Evolutionary conservation across 495 filamentous ascomycete species (phyloP).

Genomic region (Cryomyces minteri): DNA sequence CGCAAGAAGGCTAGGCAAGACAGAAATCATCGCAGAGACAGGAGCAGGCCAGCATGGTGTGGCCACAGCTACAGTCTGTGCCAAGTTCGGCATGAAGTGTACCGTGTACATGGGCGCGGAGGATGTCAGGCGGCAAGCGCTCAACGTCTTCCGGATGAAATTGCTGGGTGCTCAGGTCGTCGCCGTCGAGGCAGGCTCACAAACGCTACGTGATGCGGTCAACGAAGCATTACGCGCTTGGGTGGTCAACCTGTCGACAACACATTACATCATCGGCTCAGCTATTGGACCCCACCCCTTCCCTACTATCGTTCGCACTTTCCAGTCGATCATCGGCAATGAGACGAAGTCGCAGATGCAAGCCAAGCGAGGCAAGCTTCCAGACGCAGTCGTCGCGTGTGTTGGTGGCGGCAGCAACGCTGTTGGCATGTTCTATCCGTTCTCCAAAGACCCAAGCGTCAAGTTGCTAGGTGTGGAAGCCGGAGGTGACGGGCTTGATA

Average conservation of each 20-base stretch:
- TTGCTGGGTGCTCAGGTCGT: conserved; percentile 82
- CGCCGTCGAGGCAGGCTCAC: conserved; percentile 68
- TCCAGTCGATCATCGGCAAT: conserved; percentile 82
- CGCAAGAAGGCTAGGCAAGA: conserved; percentile 70
- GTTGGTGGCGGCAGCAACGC: conserved; percentile 89
- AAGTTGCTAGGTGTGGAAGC: conserved; percentile 89
- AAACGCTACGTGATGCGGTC: conserved; percentile 82
- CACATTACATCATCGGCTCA: conserved; percentile 90
- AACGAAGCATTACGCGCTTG: conserved; percentile 84
- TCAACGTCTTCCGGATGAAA: conserved; percentile 94
- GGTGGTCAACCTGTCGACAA: conserved; percentile 72
- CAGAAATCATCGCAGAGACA: conserved; percentile 85
- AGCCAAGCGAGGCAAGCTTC: conserved; percentile 64
- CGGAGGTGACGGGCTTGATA: conserved; percentile 88
- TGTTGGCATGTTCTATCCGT: conserved; percentile 92
- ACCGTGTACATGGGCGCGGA: conserved; percentile 94
- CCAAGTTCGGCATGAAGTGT: conserved; percentile 91
- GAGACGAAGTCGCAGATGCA: conserved; percentile 86
- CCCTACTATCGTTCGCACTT: conserved; percentile 88
- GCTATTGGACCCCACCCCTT: conserved; percentile 92
- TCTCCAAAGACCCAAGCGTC: conserved; percentile 66
- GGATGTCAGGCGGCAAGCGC: conserved; percentile 78
- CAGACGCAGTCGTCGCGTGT: conserved; percentile 90
- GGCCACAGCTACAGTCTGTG: conserved; percentile 86
- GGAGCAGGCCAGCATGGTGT: conserved; percentile 96